A percentile compares a stretch with the other conserved stretches of the same genome.
Conservation (phyloP, 176 grass and related monocot genomes). For the Oryza australiensis region DNA sequence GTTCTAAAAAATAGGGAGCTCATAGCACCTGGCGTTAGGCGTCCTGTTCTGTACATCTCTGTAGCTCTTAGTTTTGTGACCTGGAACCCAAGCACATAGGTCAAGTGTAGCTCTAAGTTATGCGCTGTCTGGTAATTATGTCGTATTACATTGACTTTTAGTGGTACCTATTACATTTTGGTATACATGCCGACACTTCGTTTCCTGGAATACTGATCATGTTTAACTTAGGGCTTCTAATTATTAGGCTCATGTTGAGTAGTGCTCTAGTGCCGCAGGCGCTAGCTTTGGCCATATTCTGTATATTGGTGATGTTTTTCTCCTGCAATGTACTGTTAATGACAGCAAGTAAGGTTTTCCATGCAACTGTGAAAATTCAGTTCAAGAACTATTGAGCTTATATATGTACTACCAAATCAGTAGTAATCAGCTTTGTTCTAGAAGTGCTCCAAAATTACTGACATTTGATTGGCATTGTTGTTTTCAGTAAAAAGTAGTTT, state of each 20-base stretch:
- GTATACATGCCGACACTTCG: conserved; percentile 25
- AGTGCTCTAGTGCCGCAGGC: conserved; percentile 23
- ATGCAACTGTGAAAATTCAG: conserved; percentile 2
- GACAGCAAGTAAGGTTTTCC: background rate
- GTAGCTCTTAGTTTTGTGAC: conserved; percentile 43
- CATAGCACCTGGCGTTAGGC: background rate
- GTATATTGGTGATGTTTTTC: background rate
- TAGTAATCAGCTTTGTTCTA: background rate
- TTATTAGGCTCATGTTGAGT: conserved; percentile 12
- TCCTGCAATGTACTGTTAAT: conserved; percentile 7
- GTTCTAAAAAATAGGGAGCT: conserved; percentile 58
- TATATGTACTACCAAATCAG: background rate
- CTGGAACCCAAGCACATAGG: conserved; percentile 52
- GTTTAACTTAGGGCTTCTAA: conserved; percentile 46
- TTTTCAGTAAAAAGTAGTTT: conserved; percentile 20
- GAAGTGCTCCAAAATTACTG: background rate
- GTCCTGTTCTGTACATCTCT: conserved; percentile 28
- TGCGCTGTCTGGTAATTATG: conserved; percentile 36
- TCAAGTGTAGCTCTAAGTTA: conserved; percentile 37
- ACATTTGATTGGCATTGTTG: background rate
- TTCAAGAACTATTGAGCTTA: background rate
- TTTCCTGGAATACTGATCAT: conserved; percentile 40
- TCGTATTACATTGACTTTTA: conserved; percentile 53
- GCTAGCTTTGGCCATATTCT: conserved; percentile 10
- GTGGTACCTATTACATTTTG: conserved; percentile 17